These are phyloP conservation scores for Serendipita indica DNA, from an alignment of 768 basidiomycete species.

Conservation along the genomic window DNA sequence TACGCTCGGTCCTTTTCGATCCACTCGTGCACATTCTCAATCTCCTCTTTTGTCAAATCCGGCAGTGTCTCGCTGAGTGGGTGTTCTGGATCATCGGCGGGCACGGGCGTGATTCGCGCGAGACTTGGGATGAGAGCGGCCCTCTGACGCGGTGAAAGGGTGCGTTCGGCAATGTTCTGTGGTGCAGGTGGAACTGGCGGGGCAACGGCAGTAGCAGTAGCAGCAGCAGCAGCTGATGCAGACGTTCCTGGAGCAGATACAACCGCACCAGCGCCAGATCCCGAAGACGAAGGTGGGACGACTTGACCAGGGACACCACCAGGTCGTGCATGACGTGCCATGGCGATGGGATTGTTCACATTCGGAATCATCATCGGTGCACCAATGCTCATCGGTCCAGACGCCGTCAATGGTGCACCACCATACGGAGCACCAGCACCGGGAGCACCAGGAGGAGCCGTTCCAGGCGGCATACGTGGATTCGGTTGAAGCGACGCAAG, in stretches of 20 bases:
- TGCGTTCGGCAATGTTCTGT: background rate
- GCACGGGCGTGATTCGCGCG: slow-evolving; percentile 47
- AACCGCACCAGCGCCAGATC: background rate
- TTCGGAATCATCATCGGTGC: background rate
- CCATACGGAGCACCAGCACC: background rate
- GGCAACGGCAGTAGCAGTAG: slow-evolving; percentile 14
- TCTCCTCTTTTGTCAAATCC: slow-evolving; percentile 35
- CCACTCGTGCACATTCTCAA: slow-evolving; percentile 42
- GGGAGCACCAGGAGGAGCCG: background rate
- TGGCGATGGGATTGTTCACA: background rate
- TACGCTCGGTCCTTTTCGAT: slow-evolving; percentile 43
- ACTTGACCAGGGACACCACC: background rate
- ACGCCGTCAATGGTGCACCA: background rate
- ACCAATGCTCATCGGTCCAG: background rate
- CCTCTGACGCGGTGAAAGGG: background rate
- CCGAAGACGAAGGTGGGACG: too few species aligned
- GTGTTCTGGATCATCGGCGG: slow-evolving; percentile 37
- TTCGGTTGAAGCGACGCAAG: background rate
- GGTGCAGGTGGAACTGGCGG: slow-evolving; percentile 28
- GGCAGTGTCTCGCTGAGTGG: slow-evolving; percentile 35
- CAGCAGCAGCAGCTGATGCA: slow-evolving; percentile 14
- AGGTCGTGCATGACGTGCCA: background rate
- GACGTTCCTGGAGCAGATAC: slow-evolving; percentile 12
- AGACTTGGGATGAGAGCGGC: slow-evolving; percentile 36
- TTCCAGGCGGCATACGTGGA: background rate